Conservation (phyloP, 2,329 filamentous ascomycete genomes). For the Coniochaeta hoffmannii region DNA sequence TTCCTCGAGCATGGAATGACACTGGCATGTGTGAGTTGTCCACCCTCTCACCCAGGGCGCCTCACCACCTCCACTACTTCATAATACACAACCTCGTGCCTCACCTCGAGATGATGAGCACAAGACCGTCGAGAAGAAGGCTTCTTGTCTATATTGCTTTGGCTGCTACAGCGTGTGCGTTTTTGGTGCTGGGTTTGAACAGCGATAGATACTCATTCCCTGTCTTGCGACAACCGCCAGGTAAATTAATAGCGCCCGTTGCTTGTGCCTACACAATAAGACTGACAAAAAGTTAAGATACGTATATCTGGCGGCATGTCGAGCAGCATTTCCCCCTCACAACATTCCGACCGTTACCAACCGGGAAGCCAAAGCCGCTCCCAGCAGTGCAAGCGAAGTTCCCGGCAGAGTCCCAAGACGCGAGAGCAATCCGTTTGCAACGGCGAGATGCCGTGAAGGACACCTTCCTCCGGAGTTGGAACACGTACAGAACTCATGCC, state of each 20-base stretch:
- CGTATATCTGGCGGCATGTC: slow-evolving; percentile 1
- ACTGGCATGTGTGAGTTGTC: not conserved
- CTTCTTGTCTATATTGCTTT: not conserved
- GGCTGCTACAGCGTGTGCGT: not conserved
- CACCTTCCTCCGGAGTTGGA: slow-evolving; percentile 32
- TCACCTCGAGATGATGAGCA: not conserved
- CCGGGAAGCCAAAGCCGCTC: slow-evolving; percentile 16
- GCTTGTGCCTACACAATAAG: not conserved
- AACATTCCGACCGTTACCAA: slow-evolving; percentile 23
- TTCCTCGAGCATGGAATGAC: not conserved
- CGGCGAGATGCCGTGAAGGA: slow-evolving; percentile 15
- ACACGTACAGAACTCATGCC: slow-evolving; percentile 33
- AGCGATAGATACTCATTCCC: not conserved
- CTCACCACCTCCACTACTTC: not conserved
- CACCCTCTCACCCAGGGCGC: not conserved
- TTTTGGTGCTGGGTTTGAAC: not conserved
- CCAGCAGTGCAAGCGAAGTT: slow-evolving; percentile 26
- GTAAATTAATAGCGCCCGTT: not conserved
- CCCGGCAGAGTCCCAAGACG: slow-evolving; percentile 13
- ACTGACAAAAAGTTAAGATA: not conserved
- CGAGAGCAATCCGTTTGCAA: slow-evolving; percentile 14
- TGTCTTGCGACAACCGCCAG: not conserved
- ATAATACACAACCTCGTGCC: not conserved
- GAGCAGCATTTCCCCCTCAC: slow-evolving; percentile 18
- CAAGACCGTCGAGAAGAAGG: not conserved